Conservation (phyloP, 108 stramenopile genomes). For the Seminavis robusta region DNA sequence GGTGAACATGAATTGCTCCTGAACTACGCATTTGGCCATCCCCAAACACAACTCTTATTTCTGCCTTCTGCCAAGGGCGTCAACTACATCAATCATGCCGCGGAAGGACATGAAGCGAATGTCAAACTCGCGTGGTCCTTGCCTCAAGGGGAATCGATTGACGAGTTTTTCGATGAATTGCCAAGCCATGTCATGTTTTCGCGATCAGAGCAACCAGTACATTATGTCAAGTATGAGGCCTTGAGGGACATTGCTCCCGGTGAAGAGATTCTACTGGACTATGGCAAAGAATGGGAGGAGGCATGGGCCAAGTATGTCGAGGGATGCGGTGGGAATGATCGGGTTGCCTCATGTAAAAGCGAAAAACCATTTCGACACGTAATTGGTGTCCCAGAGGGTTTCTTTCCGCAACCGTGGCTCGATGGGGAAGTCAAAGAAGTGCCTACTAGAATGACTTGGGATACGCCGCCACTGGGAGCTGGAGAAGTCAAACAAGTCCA, state of each 20-base stretch:
- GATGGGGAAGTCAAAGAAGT: constrained; percentile 15
- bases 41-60: constrained; percentile 15
- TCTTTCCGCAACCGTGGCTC: constrained; percentile 24
- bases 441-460: too few species aligned
- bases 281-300: constrained; percentile 44
- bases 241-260: constrained; percentile 37
- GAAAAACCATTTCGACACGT: constrained; percentile 65
- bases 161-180: neutral
- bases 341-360: too few species aligned
- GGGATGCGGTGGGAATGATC: too few species aligned
- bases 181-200: constrained; percentile 5
- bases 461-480: too few species aligned
- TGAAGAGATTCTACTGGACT: constrained; percentile 53
- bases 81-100: constrained; percentile 33
- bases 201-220: too few species aligned
- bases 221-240: constrained; percentile 50
- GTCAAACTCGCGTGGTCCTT: constrained; percentile 53
- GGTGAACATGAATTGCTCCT: constrained; percentile 13
- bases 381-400: constrained; percentile 61
- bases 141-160: neutral
- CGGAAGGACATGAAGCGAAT: constrained; percentile 24
- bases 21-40: constrained; percentile 40
- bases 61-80: constrained; percentile 28
- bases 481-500: too few species aligned
- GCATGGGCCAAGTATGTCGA: constrained; percentile 44